Percentiles rank a stretch among this genome's conserved stretches.
These are phyloP conservation scores for Salisapilia sapeloensis DNA, from an alignment of 352 stramenopile genomes.

Conservation along the genomic window DNA sequence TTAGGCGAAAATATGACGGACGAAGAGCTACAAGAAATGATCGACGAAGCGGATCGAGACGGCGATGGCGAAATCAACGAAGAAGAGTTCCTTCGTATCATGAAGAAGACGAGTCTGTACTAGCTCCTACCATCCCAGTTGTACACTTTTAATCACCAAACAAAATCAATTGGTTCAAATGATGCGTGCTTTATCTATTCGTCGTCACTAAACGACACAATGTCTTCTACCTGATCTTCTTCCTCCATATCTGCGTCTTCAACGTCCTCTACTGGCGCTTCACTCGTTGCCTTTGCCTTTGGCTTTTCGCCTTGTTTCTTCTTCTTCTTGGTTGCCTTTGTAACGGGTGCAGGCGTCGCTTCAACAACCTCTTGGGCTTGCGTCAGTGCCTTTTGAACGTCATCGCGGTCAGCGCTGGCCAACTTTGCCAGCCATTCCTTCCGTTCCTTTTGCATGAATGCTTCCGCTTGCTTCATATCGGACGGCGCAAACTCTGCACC, in stretches of 20 bases:
- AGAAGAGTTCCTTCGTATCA: constrained; percentile 94
- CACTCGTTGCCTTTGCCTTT: constrained; percentile 3
- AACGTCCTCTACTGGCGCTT: constrained; percentile 19
- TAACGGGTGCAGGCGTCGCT: constrained; percentile 7
- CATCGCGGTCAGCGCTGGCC: constrained; percentile 45
- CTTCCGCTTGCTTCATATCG: constrained; percentile 71
- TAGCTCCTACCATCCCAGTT: constrained; percentile 6
- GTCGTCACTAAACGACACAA: constrained; percentile 60
- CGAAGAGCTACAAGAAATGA: constrained; percentile 97
- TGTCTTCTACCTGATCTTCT: constrained; percentile 59
- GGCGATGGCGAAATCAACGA: constrained; percentile 93
- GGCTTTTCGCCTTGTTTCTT: constrained; percentile 7
- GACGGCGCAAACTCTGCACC: constrained; percentile 77
- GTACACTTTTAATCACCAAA: background rate
- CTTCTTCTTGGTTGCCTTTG: constrained; percentile 4
- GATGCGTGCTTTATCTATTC: constrained; percentile 11
- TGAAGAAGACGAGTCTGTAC: constrained; percentile 92
- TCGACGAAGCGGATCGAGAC: constrained; percentile 91
- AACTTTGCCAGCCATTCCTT: constrained; percentile 78
- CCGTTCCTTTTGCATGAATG: constrained; percentile 65
- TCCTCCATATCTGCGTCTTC: constrained; percentile 29
- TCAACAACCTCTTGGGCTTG: constrained; percentile 10
- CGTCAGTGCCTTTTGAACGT: constrained; percentile 57
- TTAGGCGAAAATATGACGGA: constrained; percentile 95
- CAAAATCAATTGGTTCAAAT: background rate